A percentile compares a stretch with the other conserved stretches of the same genome.
Conservation (phyloP, 768 basidiomycete genomes). For the Russula sp. region DNA sequence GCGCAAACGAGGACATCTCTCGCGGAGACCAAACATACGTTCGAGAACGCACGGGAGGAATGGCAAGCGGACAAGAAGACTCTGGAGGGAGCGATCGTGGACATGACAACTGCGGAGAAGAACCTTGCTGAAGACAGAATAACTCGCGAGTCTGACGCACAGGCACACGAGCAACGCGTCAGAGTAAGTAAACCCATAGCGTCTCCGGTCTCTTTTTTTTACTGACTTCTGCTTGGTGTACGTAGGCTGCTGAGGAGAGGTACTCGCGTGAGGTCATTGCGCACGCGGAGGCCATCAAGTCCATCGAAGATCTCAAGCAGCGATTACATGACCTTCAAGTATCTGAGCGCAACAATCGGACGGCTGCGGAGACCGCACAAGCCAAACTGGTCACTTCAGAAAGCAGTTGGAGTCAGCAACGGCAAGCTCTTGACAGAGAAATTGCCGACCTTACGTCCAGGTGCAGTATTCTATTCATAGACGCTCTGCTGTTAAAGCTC, state of each 20-base stretch:
- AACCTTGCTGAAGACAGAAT: conserved; percentile 58
- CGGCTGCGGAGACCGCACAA: conserved; percentile 68
- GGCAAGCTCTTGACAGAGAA: conserved; percentile 74
- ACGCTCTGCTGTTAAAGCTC: not conserved
- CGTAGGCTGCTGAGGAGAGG: conserved; percentile 70
- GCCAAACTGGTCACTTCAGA: conserved; percentile 71
- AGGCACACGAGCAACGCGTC: conserved; percentile 63
- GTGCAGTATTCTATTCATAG: conserved; percentile 40
- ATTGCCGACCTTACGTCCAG: conserved; percentile 65
- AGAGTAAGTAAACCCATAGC: conserved; percentile 44
- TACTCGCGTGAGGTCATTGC: conserved; percentile 79
- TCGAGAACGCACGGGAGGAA: conserved; percentile 65
- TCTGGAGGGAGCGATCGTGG: conserved; percentile 78
- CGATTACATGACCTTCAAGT: conserved; percentile 54
- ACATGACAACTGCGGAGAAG: conserved; percentile 73
- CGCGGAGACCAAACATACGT: conserved; percentile 56
- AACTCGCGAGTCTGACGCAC: conserved; percentile 63
- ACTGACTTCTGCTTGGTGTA: conserved; percentile 9
- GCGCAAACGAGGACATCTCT: conserved; percentile 48
- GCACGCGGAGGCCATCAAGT: conserved; percentile 82
- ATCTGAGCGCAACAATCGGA: conserved; percentile 54
- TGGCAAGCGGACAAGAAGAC: conserved; percentile 80
- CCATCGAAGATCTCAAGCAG: conserved; percentile 59
- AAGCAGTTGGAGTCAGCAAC: conserved; percentile 78
- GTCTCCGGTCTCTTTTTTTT: not conserved